Base-by-base conservation (phyloP, 1,139 yeast species). In the Diutina ranongensis region DNA sequence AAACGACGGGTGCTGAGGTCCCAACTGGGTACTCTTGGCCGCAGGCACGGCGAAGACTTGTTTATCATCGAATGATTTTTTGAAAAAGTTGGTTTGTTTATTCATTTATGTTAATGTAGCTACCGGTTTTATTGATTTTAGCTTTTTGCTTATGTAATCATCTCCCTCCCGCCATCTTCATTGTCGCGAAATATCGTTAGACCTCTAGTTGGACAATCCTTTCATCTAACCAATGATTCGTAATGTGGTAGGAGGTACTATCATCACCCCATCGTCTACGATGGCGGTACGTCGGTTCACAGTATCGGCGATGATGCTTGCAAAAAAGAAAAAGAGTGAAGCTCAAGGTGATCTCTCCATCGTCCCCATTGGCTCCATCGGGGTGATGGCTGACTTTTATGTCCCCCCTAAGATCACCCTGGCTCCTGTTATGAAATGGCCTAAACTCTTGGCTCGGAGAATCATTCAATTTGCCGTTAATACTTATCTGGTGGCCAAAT, bases 1-100 rank as follows among this genome's bases (percentile, higher is more conserved):
- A 64, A 65, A 50, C 65, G 94, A 49, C 68, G 94, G 45, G 81
- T 75, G 50, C 79, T 87, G 5, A 65, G 83, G 46, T 72, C 75
- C 8, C 74, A 71, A 49, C 65, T 71, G 38, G 77, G 76, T 2
- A 70, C 74, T 0, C 55, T 70, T 15, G 42, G 42, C 18, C 18
- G 10, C 13, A 27, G 28, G 10, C 32, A 22, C 2, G 13, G 32
- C 16, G 42, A 38, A 8, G 42, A 38, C 32, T 38, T 38, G 32
- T 38, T 38, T 25, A 25, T 38, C 19, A 38, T 38, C 32, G 42
- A 38, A 2, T 38, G 16, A 15, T 7, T 32, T n/a, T 9, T n/a
- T 5, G n/a, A 32, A 21, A 10, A 4, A 28, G 22, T 19, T 7
- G 12, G 35, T 7, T 32, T 32, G 35, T n/a, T 9, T 32, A n/a